Evolutionary conservation across 2,329 filamentous ascomycete genomes (phyloP).

Genomic region (Cladobotryum protrusum): DNA sequence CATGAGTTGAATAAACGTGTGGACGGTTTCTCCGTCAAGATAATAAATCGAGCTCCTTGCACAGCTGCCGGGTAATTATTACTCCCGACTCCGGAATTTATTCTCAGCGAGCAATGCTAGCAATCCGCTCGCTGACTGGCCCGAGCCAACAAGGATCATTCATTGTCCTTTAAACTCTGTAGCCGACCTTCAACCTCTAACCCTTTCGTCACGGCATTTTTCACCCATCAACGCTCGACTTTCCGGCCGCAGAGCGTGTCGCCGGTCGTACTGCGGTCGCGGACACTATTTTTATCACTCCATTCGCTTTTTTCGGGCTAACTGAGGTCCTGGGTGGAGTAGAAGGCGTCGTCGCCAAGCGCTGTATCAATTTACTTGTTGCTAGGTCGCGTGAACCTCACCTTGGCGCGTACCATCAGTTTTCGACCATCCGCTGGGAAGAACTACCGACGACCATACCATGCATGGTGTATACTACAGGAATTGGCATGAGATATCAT

Average conservation of each 20-base stretch:
- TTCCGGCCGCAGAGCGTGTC: constrained; percentile 2
- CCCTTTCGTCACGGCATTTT: constrained; percentile 8
- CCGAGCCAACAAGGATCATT: constrained; percentile 11
- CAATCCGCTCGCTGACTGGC: constrained; percentile 10
- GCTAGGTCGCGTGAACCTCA: constrained; percentile 36
- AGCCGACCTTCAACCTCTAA: constrained; percentile 9
- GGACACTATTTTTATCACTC: not conserved
- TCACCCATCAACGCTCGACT: constrained; percentile 5
- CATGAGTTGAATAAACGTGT: too few relatives aligned
- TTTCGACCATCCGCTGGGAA: constrained; percentile 7
- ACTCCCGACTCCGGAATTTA: not conserved
- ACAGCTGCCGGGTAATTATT: constrained; percentile 2
- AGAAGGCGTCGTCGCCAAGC: constrained; percentile 12
- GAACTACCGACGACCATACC: constrained; percentile 12
- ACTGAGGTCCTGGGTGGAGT: constrained; percentile 5
- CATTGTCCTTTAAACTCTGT: constrained; percentile 12
- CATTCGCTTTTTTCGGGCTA: not conserved
- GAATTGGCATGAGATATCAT: constrained; percentile 44
- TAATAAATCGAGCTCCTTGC: too few relatives aligned
- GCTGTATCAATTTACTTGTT: constrained; percentile 11
- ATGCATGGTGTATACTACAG: constrained; percentile 16
- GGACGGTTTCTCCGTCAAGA: too few relatives aligned
- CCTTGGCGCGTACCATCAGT: constrained; percentile 18
- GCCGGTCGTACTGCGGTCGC: constrained; percentile 14
- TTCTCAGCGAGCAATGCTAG: not conserved